These are phyloP conservation scores for Odontarrhena argentea DNA, from an alignment of 345 rosid genomes.

Conservation along the genomic window DNA sequence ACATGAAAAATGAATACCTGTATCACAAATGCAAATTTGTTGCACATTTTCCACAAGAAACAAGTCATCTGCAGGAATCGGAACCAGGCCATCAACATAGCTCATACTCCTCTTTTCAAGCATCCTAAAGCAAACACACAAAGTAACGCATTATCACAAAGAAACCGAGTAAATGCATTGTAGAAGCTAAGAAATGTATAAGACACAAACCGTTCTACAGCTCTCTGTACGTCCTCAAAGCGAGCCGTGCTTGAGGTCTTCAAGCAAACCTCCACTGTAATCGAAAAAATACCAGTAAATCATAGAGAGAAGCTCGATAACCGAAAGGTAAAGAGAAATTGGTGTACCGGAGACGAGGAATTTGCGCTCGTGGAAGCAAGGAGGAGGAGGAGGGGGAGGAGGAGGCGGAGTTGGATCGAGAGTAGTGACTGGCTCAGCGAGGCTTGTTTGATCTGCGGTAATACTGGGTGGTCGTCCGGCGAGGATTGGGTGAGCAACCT, in stretches of 20 bases:
- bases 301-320: not conserved
- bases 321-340: not conserved
- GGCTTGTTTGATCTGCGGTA: slow-evolving; percentile 36
- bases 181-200: not conserved
- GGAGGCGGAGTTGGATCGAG: slow-evolving; percentile 29
- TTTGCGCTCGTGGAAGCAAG: slow-evolving; percentile 45
- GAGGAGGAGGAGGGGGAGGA: slow-evolving; percentile 15
- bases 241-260: slow-evolving; percentile 87
- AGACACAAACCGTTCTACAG: slow-evolving; percentile 65
- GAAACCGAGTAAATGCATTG: not conserved
- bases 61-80: slow-evolving; percentile 66
- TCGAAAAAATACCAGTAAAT: not conserved
- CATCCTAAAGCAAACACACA: slow-evolving; percentile 56
- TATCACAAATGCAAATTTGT: slow-evolving; percentile 72
- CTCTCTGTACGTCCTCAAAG: slow-evolving; percentile 58
- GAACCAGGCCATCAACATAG: slow-evolving; percentile 80
- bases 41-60: slow-evolving; percentile 76
- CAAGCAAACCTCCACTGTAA: slow-evolving; percentile 88
- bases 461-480: not conserved
- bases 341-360: slow-evolving; percentile 67
- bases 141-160: slow-evolving; percentile 8
- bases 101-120: slow-evolving; percentile 87
- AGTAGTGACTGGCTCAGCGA: slow-evolving; percentile 39
- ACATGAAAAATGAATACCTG: slow-evolving; percentile 48
- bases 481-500: slow-evolving; percentile 30